These are phyloP conservation scores for Ogataea methanolica DNA, from an alignment of 805 yeast genomes.

Conservation along the genomic window DNA sequence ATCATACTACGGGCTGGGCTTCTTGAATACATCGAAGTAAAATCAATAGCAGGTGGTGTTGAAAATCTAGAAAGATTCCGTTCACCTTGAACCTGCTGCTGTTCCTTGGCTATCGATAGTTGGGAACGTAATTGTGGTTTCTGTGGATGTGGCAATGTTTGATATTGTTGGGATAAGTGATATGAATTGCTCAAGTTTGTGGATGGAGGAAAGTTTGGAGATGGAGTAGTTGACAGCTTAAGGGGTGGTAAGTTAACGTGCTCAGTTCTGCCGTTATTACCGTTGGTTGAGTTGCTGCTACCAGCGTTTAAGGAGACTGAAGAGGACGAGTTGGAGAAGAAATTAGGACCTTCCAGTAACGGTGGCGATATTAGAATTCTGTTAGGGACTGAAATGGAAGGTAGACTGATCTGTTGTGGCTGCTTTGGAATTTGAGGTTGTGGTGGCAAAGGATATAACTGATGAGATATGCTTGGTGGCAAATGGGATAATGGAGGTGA, in stretches of 20 bases:
- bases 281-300: not conserved
- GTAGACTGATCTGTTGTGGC: not conserved
- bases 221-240: not conserved
- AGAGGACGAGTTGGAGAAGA: too few species aligned
- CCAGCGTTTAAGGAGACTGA: not conserved
- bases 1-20: not conserved
- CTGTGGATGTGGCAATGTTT: not conserved
- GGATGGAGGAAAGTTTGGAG: not conserved
- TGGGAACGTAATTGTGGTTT: not conserved
- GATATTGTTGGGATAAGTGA: not conserved
- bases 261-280: not conserved
- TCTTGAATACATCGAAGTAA: slow-evolving; percentile 8
- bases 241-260: not conserved
- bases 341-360: too few species aligned
- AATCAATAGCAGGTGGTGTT: slow-evolving; percentile 12
- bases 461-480: not conserved
- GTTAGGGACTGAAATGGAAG: not conserved
- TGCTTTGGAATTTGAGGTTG: not conserved
- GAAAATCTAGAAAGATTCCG: not conserved
- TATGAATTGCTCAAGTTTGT: not conserved
- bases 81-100: not conserved
- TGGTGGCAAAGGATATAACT: not conserved
- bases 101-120: not conserved
- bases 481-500: not conserved
- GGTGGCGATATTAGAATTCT: not conserved